Conservation (phyloP, 495 filamentous ascomycete genomes). For the Opeltia flavorubescens region DNA sequence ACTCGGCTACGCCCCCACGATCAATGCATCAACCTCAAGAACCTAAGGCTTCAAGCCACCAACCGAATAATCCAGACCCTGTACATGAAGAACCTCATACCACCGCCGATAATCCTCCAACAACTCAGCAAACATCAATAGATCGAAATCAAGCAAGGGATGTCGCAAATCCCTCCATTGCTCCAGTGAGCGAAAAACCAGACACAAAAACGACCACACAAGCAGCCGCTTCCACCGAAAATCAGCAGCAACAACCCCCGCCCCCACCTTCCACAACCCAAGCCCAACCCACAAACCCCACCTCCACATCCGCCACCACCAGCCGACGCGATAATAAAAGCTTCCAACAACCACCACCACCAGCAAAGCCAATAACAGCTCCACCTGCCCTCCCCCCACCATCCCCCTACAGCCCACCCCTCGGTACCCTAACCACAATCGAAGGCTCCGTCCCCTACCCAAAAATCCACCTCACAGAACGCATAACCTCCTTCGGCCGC, state of each 20-base stretch:
- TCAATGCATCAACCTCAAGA: not conserved
- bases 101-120: not conserved
- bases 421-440: conserved; percentile 30
- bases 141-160: too few relatives aligned
- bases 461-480: conserved; percentile 46
- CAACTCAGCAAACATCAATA: too few relatives aligned
- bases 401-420: conserved; percentile 25
- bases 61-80: not conserved
- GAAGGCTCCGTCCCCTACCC: conserved; percentile 37
- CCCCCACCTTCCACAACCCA: too few relatives aligned
- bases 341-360: not conserved
- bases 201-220: too few relatives aligned
- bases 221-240: too few relatives aligned
- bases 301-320: not conserved
- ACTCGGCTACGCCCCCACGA: conserved; percentile 21
- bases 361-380: conserved; percentile 4
- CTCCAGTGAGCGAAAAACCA: too few relatives aligned
- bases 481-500: conserved; percentile 64
- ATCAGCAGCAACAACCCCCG: too few relatives aligned
- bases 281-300: not conserved
- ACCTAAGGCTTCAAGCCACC: not conserved
- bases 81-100: not conserved
- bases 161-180: too few relatives aligned
- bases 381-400: conserved; percentile 14
- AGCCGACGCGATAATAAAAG: not conserved